Evolutionary conservation across 257 asterid genomes (phyloP).

Genomic region (Nicotiana tabacum): DNA sequence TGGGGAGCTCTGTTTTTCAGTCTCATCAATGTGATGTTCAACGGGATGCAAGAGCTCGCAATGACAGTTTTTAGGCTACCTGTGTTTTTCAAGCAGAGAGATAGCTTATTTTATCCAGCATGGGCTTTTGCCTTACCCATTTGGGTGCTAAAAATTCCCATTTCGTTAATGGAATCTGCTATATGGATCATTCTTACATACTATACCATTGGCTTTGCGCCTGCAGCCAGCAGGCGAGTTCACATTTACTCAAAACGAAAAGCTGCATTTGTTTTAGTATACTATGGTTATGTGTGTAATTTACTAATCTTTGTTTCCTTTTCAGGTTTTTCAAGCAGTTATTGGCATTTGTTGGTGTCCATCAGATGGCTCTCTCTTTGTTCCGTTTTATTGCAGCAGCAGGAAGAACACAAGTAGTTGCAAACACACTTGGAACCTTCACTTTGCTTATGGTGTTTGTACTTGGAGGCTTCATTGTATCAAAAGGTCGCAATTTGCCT

Average conservation of each 20-base stretch:
- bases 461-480: slow-evolving; percentile 71
- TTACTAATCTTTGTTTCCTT: background rate
- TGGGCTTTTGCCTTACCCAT: slow-evolving; percentile 92
- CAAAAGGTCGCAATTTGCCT: slow-evolving; percentile 41
- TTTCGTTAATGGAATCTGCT: slow-evolving; percentile 55
- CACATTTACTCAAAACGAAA: background rate
- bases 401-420: slow-evolving; percentile 73
- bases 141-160: slow-evolving; percentile 67
- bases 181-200: slow-evolving; percentile 73
- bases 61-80: slow-evolving; percentile 81
- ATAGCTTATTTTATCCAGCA: slow-evolving; percentile 64
- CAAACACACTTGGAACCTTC: slow-evolving; percentile 68
- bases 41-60: slow-evolving; percentile 77
- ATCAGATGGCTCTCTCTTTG: slow-evolving; percentile 78
- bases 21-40: slow-evolving; percentile 76
- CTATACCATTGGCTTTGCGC: slow-evolving; percentile 85
- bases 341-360: slow-evolving; percentile 61
- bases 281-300: background rate
- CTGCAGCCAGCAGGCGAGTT: slow-evolving; percentile 53
- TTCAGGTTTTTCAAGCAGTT: slow-evolving; percentile 70
- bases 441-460: slow-evolving; percentile 59
- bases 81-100: slow-evolving; percentile 80
- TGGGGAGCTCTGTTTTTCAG: slow-evolving; percentile 83
- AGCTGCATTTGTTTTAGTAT: background rate
- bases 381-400: slow-evolving; percentile 73